phyloP scores from a whole-genome alignment of 805 yeast genomes.

The Saccharomycopsis sp. region DNA sequence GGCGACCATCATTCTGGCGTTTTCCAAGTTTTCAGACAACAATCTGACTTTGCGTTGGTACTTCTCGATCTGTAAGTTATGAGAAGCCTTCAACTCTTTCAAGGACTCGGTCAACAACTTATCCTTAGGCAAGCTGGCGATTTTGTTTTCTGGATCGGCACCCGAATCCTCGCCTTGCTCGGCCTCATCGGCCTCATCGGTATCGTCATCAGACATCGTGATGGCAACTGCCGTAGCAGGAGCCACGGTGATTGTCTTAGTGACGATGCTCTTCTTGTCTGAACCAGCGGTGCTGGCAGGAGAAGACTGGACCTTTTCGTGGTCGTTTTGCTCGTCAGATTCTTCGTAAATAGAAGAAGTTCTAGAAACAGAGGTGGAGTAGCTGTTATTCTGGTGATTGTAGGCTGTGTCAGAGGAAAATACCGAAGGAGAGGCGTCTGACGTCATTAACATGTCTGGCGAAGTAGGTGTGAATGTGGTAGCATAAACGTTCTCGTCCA shows the following conservation, averaged over 20 bases:
- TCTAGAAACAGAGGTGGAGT: constrained; percentile 15
- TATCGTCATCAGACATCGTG: background rate
- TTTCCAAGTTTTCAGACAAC: constrained; percentile 10
- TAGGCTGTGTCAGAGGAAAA: constrained; percentile 14
- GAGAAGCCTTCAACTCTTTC: constrained; percentile 5
- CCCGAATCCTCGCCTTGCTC: background rate
- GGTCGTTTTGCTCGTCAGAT: constrained; percentile 1
- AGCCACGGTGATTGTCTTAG: background rate
- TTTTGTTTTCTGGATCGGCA: constrained; percentile 6
- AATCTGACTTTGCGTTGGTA: constrained; percentile 6
- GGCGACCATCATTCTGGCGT: constrained; percentile 14
- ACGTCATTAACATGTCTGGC: constrained; percentile 9
- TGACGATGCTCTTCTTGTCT: no score
- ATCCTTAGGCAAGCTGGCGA: constrained; percentile 3
- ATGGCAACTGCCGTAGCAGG: background rate
- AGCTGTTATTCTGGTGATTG: constrained; percentile 19
- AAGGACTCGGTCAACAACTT: constrained; percentile 4
- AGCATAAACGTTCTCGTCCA: constrained; percentile 10
- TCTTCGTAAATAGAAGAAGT: constrained; percentile 15
- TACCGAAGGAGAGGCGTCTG: constrained; percentile 14
- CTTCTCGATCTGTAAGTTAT: background rate
- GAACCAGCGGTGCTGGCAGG: background rate
- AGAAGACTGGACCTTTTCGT: constrained; percentile 1
- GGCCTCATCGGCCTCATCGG: background rate
- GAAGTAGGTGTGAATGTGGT: constrained; percentile 1